Percentiles rank a stretch among this genome's conserved stretches.
These are phyloP conservation scores for Lichtheimia corymbifera DNA, from an alignment of 371 early-diverging fungal species.

Conservation along the genomic window DNA sequence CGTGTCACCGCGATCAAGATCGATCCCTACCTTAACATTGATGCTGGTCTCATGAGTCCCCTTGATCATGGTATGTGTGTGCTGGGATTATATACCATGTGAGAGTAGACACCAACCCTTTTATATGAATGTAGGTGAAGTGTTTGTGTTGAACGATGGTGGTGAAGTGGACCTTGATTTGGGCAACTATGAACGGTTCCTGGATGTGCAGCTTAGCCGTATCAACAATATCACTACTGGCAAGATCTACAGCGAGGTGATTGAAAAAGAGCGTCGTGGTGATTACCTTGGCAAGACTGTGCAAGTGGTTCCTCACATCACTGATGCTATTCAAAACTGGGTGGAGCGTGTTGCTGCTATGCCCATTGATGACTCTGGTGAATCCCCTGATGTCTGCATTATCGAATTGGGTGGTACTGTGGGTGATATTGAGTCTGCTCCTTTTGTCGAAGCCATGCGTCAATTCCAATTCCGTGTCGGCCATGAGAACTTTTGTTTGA, in stretches of 20 bases:
- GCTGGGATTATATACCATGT: neutral
- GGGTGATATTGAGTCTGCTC: conserved; percentile 98
- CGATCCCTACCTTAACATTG: conserved; percentile 99
- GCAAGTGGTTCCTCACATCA: conserved; percentile 98
- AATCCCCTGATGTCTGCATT: conserved; percentile 96
- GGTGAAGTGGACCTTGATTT: conserved; percentile 99
- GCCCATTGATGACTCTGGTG: conserved; percentile 82
- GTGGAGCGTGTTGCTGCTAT: conserved; percentile 89
- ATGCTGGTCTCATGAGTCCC: conserved; percentile 97
- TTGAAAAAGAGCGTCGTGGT: conserved; percentile 90
- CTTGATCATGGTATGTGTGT: conserved; percentile 88
- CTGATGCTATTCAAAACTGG: conserved; percentile 97
- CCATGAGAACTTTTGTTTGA: conserved; percentile 93
- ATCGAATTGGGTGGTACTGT: conserved; percentile 99
- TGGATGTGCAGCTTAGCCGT: conserved; percentile 89
- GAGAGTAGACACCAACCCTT: neutral
- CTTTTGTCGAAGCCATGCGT: conserved; percentile 98
- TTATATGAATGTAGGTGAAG: conserved; percentile 74
- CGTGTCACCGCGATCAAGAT: conserved; percentile 98
- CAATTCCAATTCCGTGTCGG: conserved; percentile 98
- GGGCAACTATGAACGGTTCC: conserved; percentile 99
- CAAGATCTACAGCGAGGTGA: conserved; percentile 95
- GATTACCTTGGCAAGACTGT: conserved; percentile 99
- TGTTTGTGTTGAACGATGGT: conserved; percentile 98
- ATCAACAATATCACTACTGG: conserved; percentile 99